Percentiles rank a stretch among this genome's conserved stretches.
These are phyloP conservation scores for Hypocreales sp. DNA, from an alignment of 2,329 filamentous ascomycete species.

Conservation along the genomic window DNA sequence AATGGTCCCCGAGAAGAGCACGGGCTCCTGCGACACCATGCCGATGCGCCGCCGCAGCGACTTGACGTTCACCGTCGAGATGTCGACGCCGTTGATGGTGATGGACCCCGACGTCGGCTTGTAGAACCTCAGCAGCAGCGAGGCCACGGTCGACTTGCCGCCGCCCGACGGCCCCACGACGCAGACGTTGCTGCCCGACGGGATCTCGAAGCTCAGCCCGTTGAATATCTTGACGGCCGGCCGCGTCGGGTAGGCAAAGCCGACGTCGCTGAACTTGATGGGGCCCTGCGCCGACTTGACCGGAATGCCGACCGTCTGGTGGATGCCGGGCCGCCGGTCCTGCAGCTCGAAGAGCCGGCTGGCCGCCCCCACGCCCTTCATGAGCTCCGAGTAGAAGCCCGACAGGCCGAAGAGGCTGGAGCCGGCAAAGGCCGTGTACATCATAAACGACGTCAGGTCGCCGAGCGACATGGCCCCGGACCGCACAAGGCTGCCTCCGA, in stretches of 20 bases:
- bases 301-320: conserved; percentile 65
- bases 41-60: conserved; percentile 84
- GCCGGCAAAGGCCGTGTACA: conserved; percentile 83
- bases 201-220: conserved; percentile 76
- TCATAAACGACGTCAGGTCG: conserved; percentile 89
- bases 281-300: conserved; percentile 75
- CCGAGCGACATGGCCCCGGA: conserved; percentile 76
- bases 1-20: conserved; percentile 74
- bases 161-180: conserved; percentile 94
- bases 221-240: conserved; percentile 88
- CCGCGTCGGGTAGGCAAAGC: conserved; percentile 84
- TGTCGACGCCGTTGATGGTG: conserved; percentile 70
- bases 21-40: conserved; percentile 89
- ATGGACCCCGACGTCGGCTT: conserved; percentile 64
- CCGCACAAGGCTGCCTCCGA: conserved; percentile 81
- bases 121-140: conserved; percentile 85
- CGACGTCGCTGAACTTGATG: conserved; percentile 75
- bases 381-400: conserved; percentile 93
- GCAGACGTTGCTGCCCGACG: conserved; percentile 84
- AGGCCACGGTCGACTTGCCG: conserved; percentile 90
- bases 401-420: conserved; percentile 88
- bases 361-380: conserved; percentile 98
- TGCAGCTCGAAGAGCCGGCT: conserved; percentile 91
- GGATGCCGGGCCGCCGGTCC: conserved; percentile 73
- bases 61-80: conserved; percentile 80